Conservation (phyloP, 2,329 filamentous ascomycete species). For the Penicillium brevicompactum region DNA sequence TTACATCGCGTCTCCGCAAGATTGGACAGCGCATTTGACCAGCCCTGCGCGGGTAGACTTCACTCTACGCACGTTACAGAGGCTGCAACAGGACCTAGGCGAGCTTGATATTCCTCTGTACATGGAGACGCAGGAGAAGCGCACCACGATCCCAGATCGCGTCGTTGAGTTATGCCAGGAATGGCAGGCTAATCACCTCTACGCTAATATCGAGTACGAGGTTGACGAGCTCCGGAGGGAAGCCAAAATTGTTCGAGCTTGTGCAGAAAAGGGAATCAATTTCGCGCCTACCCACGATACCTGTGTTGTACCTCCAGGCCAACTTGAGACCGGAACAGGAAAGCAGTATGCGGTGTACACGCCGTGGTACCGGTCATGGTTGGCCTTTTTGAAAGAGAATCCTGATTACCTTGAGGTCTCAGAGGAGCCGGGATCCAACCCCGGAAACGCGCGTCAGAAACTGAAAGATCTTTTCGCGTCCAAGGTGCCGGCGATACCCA, state of each 20-base stretch:
- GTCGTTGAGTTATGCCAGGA: conserved; percentile 67
- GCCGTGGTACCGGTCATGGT: conserved; percentile 80
- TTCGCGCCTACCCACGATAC: conserved; percentile 79
- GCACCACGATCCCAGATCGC: conserved; percentile 62
- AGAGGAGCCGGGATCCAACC: conserved; percentile 61
- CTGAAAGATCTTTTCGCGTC: conserved; percentile 62
- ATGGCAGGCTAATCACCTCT: conserved; percentile 76
- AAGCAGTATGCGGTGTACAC: conserved; percentile 83
- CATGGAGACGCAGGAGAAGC: conserved; percentile 69
- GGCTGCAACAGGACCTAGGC: conserved; percentile 67
- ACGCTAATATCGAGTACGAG: conserved; percentile 86
- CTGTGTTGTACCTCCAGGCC: conserved; percentile 76
- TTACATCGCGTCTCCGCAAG: conserved; percentile 80
- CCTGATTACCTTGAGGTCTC: conserved; percentile 66
- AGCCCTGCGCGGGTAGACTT: conserved; percentile 78
- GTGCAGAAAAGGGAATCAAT: conserved; percentile 64
- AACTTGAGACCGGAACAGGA: conserved; percentile 66
- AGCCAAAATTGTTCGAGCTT: conserved; percentile 62
- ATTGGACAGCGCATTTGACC: conserved; percentile 78
- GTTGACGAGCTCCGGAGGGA: conserved; percentile 86
- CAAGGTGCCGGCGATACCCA: conserved; percentile 63
- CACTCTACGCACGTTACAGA: conserved; percentile 68
- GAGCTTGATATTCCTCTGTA: conserved; percentile 76
- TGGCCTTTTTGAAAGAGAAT: conserved; percentile 70
- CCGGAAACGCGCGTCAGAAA: conserved; percentile 47